Percentiles rank a stretch among this genome's conserved stretches.
phyloP scores from a whole-genome alignment of 371 early-diverging fungal genomes.

The Mortierella sp. region DNA sequence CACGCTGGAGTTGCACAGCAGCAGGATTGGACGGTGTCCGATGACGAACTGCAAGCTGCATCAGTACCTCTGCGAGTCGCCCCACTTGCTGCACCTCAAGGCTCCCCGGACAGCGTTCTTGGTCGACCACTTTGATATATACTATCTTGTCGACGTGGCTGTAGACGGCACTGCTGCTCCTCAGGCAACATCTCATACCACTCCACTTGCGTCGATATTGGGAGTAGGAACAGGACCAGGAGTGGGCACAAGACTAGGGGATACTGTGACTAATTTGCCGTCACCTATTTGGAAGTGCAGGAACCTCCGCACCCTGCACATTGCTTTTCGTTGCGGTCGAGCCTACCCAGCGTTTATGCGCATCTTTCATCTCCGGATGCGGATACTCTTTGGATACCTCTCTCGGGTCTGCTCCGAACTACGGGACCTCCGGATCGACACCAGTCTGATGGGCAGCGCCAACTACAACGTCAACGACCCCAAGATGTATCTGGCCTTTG shows the following conservation, averaged over 20 bases:
- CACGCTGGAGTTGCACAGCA: neutral
- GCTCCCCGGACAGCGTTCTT: constrained; percentile 5
- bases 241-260: neutral
- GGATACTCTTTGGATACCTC: neutral
- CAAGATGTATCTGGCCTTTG: neutral
- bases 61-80: constrained; percentile 2
- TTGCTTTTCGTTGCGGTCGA: neutral
- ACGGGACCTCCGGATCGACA: constrained; percentile 3
- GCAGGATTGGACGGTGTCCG: neutral
- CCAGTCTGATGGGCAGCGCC: neutral
- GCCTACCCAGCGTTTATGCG: neutral
- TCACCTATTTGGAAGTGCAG: constrained; percentile 1
- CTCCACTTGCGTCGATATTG: too few species aligned
- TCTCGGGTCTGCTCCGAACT: neutral
- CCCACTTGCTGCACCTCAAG: neutral
- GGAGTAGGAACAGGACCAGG: neutral
- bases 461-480: neutral
- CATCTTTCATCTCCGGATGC: neutral
- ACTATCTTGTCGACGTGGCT: neutral
- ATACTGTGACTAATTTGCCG: neutral
- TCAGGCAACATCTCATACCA: too few species aligned
- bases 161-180: neutral
- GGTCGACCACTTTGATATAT: constrained; percentile 1
- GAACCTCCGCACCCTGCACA: neutral
- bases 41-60: neutral